Conservation (phyloP, 2,329 filamentous ascomycete genomes). For the Trichoderma asperellum region DNA sequence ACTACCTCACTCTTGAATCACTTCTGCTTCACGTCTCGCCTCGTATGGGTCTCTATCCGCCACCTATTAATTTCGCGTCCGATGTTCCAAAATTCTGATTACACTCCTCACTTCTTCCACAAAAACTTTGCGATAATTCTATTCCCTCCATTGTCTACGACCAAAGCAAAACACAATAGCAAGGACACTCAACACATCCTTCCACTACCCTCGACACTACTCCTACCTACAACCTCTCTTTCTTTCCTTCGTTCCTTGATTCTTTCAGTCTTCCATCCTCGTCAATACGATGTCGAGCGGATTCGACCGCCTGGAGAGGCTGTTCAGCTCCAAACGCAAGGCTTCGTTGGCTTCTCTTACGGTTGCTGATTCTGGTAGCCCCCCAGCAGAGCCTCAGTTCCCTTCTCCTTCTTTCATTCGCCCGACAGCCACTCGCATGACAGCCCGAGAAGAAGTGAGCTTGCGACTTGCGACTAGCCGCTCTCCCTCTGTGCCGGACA, state of each 20-base stretch:
- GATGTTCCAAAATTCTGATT: neutral
- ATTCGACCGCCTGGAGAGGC: slow-evolving; percentile 55
- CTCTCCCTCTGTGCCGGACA: slow-evolving; percentile 38
- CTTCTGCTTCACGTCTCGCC: slow-evolving; percentile 30
- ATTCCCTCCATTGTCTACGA: neutral
- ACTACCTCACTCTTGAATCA: slow-evolving; percentile 30
- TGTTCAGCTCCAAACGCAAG: slow-evolving; percentile 54
- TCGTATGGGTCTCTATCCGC: slow-evolving; percentile 26
- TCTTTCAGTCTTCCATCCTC: neutral
- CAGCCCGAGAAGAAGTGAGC: slow-evolving; percentile 56
- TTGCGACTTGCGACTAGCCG: slow-evolving; percentile 38
- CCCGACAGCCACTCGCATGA: slow-evolving; percentile 59
- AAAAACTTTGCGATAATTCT: neutral
- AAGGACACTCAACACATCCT: slow-evolving; percentile 2
- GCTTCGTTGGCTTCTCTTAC: slow-evolving; percentile 37
- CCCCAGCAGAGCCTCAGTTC: slow-evolving; percentile 46
- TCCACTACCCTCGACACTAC: neutral
- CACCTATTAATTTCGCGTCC: slow-evolving; percentile 18
- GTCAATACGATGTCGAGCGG: slow-evolving; percentile 51
- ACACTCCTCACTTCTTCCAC: neutral
- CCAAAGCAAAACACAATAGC: neutral
- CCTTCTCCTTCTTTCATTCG: slow-evolving; percentile 60
- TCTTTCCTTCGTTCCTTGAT: neutral
- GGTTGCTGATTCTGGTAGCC: slow-evolving; percentile 31
- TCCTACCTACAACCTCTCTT: slow-evolving; percentile 10